These are phyloP conservation scores for Rubia peregrina DNA, from an alignment of 305 asterid species.

Conservation along the genomic window DNA sequence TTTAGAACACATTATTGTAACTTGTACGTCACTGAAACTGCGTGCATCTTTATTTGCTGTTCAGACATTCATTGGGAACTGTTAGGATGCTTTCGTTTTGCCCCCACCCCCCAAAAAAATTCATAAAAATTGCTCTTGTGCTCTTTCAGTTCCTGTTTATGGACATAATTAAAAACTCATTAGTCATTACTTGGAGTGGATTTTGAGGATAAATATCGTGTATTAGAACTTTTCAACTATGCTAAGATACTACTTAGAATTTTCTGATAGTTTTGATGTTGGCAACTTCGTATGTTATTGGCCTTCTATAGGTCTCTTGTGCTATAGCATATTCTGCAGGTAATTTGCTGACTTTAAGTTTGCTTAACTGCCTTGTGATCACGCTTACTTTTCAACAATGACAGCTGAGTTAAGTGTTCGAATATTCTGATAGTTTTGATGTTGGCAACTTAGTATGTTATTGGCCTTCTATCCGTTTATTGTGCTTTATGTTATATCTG, in stretches of 20 bases:
- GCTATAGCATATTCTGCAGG: not conserved
- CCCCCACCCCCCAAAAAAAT: not conserved
- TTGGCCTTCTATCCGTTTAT: not conserved
- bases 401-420: not conserved
- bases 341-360: not conserved
- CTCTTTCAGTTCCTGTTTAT: not conserved
- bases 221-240: not conserved
- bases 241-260: not conserved
- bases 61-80: not conserved
- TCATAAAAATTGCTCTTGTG: not conserved
- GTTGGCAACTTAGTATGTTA: not conserved
- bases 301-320: not conserved
- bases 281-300: not conserved
- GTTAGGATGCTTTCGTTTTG: not conserved
- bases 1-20: not conserved
- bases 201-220: not conserved
- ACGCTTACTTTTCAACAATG: not conserved
- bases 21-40: not conserved
- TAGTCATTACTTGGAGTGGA: not conserved
- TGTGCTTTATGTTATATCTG: not conserved
- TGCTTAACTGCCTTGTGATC: not conserved
- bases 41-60: not conserved
- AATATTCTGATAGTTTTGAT: not conserved
- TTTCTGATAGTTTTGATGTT: not conserved
- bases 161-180: not conserved